Base-by-base conservation (phyloP, 2,329 filamentous ascomycete species). In the Lasiodiplodia sp. region DNA sequence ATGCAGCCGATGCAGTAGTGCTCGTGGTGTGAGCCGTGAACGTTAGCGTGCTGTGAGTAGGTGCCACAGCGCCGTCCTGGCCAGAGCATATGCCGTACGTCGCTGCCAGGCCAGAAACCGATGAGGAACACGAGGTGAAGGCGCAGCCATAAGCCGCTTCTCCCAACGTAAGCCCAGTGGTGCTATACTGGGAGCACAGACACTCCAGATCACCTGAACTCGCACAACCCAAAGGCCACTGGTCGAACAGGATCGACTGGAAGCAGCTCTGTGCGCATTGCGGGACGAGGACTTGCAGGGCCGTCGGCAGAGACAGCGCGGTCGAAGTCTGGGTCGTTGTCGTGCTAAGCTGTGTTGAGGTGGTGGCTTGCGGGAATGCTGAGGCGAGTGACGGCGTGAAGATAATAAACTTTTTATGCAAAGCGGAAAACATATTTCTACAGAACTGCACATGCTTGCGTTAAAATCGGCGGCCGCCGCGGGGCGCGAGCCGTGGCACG, bases 221-320 rank as follows among this genome's bases (percentile, higher is more conserved):
- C 68, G 77, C 75, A 71, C 79, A 81, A 70, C 77, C 72, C 53
- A 76, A 69, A 66, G 78, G 75, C 68, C 79, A 80, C 57, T 74
- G 71, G 69, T 77, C 71, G 71, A 71, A 72, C 68, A 81, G 72
- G 67, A 77, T 76, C 63, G 72, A 65, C 69, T 69, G 74, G 38
- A 81, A 67, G 70, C 79, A 81, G 72, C 75, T 72, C 72, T 92
- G 90, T 69, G 84, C 85, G 0, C 79, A 83, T 1, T 80, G 84
- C 18, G 85, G 86, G 12, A 76, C 80, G 57, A 82, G 79, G 68
- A 78, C 86, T 40, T 75, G 74, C 6, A 81, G 80, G 0, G 73
- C 80, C 0, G 83, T 87, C 67, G 85, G 83, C 0, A 84, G 84
- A 63, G 83, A 82, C 25, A 83, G 91, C 21, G 65, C 28, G 55